Evolutionary conservation across 2,329 filamentous ascomycete species (phyloP).

Genomic region (Beauveria rudraprayagi): DNA sequence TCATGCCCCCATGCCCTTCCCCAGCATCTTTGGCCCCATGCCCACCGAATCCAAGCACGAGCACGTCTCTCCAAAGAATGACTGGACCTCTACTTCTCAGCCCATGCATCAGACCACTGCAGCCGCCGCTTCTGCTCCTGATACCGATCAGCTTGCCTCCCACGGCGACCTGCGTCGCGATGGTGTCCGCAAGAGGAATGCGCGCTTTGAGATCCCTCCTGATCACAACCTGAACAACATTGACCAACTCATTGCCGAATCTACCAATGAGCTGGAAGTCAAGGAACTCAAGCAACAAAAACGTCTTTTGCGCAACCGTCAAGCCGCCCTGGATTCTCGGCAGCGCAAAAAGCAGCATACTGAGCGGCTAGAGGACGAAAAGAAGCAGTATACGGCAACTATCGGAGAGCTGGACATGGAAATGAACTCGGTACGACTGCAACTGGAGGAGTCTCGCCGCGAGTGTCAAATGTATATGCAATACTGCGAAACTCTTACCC

Average conservation of each 20-base stretch:
- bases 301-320: slow-evolving; percentile 84
- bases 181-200: slow-evolving; percentile 97
- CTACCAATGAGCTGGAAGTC: slow-evolving; percentile 83
- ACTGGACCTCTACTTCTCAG: slow-evolving; percentile 45
- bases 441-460: slow-evolving; percentile 61
- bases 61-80: slow-evolving; percentile 39
- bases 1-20: slow-evolving; percentile 47
- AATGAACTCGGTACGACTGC: slow-evolving; percentile 57
- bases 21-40: slow-evolving; percentile 45
- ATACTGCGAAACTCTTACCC: slow-evolving; percentile 66
- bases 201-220: slow-evolving; percentile 90
- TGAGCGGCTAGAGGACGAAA: slow-evolving; percentile 91
- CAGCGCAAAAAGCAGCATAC: slow-evolving; percentile 98
- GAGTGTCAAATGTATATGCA: slow-evolving; percentile 69
- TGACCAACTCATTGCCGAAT: slow-evolving; percentile 82
- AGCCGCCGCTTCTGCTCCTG: slow-evolving; percentile 16
- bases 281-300: slow-evolving; percentile 99
- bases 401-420: slow-evolving; percentile 75
- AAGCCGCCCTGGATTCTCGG: slow-evolving; percentile 92
- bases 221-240: slow-evolving; percentile 93
- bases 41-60: slow-evolving; percentile 42
- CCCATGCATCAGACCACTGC: slow-evolving; percentile 51
- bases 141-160: slow-evolving; percentile 61
- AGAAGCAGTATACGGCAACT: slow-evolving; percentile 76
- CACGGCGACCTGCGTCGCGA: slow-evolving; percentile 74